Evolutionary conservation across 495 filamentous ascomycete species (phyloP), one percentile per base, ranked within the genome.

Genomic region (Penicillium parvum): DNA sequence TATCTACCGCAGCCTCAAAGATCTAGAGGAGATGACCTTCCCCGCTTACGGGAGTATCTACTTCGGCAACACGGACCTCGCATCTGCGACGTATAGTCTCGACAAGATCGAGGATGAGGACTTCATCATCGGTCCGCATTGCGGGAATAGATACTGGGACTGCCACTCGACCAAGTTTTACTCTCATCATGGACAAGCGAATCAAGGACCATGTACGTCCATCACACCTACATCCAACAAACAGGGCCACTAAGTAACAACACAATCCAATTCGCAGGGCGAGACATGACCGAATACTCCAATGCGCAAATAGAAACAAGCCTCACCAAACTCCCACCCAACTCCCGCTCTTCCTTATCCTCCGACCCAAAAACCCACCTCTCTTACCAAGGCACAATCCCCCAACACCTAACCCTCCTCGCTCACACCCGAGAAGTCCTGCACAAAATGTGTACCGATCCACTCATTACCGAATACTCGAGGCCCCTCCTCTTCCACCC

Each of bases 31-130:
- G 17, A 36, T 72, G 10, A 19, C 60, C 23, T 73, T 72, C 52
- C 61, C 61, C 19, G 59, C 58, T 19, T 72, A 65, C 48, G 67
- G 71, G 16, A 72, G 68, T 35, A 22, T 75, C 26, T 71, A 59
- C 42, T 53, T 55, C 37, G 19, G 32, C 14, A 32, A 42, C 36
- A 23, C 32, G 12, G 33, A 29, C 20, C 16, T 59, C 9, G 47
- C 48, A 17, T 27, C 9, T 11, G 30, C 45, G 43, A 16, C 32
- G 1, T 48, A 44, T n/a, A 62, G 43, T 15, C 32, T 52, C 32
- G 25, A 27, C 25, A n/a, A n/a, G n/a, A 30, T 49, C n/a, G 43
- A 71, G 14, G 56, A 50, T 32, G 46, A 53, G 5, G 52, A 44
- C 5, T 69, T 67, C 37, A 68, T 52, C 49, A 47, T 71, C 40